Evolutionary conservation across 2,329 filamentous ascomycete species (phyloP).

Genomic region (Coniochaeta pulveracea): DNA sequence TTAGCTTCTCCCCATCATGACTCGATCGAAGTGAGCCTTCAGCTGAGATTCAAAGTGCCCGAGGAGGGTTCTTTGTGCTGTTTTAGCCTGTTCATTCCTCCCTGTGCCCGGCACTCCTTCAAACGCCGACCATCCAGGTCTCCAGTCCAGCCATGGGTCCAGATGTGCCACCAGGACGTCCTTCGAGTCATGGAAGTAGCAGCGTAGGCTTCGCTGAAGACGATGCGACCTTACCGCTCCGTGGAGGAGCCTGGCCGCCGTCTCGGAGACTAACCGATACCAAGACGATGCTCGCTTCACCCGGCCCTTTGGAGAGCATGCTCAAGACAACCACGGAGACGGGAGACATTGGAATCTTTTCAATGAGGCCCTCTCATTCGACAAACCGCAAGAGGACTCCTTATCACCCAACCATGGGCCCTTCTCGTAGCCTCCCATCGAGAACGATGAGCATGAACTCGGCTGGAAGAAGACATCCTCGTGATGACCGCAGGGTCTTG

Average conservation of each 20-base stretch:
- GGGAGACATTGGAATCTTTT: conserved; percentile 52
- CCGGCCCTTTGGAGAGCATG: conserved; percentile 51
- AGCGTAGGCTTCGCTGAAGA: neutral
- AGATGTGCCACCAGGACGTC: no score
- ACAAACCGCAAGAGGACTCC: conserved; percentile 9
- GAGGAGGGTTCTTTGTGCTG: no score
- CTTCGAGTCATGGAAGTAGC: neutral
- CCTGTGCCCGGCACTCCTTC: no score
- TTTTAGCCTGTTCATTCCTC: no score
- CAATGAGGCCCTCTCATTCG: conserved; percentile 31
- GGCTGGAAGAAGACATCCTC: conserved; percentile 18
- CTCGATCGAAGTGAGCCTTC: no score
- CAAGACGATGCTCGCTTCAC: conserved; percentile 28
- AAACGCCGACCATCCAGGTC: no score
- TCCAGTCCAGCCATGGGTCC: no score
- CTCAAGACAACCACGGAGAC: conserved; percentile 55
- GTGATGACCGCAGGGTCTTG: conserved; percentile 31
- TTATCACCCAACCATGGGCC: conserved; percentile 15
- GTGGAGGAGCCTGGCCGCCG: neutral
- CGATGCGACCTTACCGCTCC: neutral
- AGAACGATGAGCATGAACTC: conserved; percentile 18
- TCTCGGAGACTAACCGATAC: neutral
- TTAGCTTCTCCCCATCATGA: no score
- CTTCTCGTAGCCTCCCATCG: conserved; percentile 17
- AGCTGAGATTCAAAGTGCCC: no score